Evolutionary conservation across 2,329 filamentous ascomycete species (phyloP), one percentile per base, ranked within the genome.

Genomic region (Penicillium sp.): DNA sequence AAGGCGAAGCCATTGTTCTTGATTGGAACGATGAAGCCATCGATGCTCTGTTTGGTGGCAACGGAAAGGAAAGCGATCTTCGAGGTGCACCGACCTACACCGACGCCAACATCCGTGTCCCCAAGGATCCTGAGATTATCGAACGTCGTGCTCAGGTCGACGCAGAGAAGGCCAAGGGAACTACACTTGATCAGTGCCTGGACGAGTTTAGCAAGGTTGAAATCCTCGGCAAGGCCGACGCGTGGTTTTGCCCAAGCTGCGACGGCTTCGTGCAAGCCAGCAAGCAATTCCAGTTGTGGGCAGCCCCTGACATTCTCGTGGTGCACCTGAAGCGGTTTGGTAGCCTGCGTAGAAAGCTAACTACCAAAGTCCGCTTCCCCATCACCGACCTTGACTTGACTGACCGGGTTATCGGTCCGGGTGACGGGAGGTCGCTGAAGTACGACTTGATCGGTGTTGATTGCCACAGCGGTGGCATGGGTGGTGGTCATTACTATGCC

Each of bases 211-310:
- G 93, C 63, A 91, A 91, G 65, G 87, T 90, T 50, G 93, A 98
- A 69, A 83, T 95, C 11, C 75, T 98, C 4, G 96, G 91, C 0
- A 89, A 96, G 66, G 87, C 94, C 63, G 94, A 98, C 65, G 91
- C 89, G 50, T 98, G 93, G 93, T 97, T 94, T 66, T 98, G 93
- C 64, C 91, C 89, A 46, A 82, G 89, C 24, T 98, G 93, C 77
- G 97, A 97, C 67, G 88, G 95, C 60, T 86, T 95, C 61, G 83
- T 89, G 13, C 84, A 89, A 50, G 93, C 93, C 16, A 90, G 85
- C 71, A 98, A 98, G 75, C 96, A 93, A 62, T 89, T 98, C 43
- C 90, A 97, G 63, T 80, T 98, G 14, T 98, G 93, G 93, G 96
- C 91, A 63, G 85, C 87, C 2, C 93, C 93, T 0, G 93, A 98